These are phyloP conservation scores for Rosa lucieae DNA, from an alignment of 306 rosid species.

Conservation along the genomic window DNA sequence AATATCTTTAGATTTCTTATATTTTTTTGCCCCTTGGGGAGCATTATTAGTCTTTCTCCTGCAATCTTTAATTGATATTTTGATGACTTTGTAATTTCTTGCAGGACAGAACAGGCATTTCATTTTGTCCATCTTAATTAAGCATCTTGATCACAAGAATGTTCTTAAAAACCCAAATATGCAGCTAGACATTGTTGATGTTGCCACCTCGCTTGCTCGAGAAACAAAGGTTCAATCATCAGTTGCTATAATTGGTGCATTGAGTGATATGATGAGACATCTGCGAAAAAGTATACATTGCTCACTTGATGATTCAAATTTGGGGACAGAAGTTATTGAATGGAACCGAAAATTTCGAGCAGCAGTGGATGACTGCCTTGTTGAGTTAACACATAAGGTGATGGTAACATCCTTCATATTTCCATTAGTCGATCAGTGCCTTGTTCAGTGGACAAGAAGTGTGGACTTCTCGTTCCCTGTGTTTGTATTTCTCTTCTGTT, in stretches of 20 bases:
- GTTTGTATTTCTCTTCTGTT: background rate
- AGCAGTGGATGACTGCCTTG: slow-evolving; percentile 31
- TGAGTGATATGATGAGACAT: slow-evolving; percentile 36
- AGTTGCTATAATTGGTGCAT: slow-evolving; percentile 58
- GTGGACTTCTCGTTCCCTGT: background rate
- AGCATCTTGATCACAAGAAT: slow-evolving; percentile 37
- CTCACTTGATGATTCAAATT: slow-evolving; percentile 35
- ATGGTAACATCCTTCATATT: background rate
- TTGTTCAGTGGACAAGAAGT: background rate
- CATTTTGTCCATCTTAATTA: slow-evolving; percentile 28
- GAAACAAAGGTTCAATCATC: slow-evolving; percentile 29
- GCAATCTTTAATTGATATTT: background rate
- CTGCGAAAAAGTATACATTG: slow-evolving; percentile 32
- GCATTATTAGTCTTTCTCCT: slow-evolving; percentile 4
- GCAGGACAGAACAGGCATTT: slow-evolving; percentile 30
- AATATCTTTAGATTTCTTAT: slow-evolving; percentile 25
- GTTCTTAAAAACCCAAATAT: slow-evolving; percentile 30
- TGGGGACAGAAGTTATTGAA: slow-evolving; percentile 26
- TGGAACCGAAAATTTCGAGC: slow-evolving; percentile 27
- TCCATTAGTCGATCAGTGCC: background rate
- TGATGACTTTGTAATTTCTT: slow-evolving; percentile 6
- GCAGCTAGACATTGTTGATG: slow-evolving; percentile 31
- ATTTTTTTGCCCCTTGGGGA: background rate
- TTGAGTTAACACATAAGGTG: slow-evolving; percentile 33
- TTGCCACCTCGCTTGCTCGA: slow-evolving; percentile 26